These are phyloP conservation scores for Verticillium tricorpus DNA, from an alignment of 2,329 filamentous ascomycete genomes.

Conservation along the genomic window DNA sequence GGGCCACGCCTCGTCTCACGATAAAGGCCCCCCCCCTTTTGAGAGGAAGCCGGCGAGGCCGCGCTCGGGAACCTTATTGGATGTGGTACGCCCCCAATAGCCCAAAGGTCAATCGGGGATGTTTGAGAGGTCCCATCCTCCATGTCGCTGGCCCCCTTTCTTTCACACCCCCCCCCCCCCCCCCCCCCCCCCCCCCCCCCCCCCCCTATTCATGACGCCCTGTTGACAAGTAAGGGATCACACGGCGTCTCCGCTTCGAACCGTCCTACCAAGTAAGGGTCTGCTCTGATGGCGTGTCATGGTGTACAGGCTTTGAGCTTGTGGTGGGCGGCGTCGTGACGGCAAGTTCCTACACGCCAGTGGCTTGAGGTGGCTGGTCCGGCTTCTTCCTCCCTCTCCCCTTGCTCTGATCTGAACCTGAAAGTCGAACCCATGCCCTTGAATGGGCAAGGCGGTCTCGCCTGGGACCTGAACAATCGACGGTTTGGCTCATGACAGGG, in stretches of 20 bases:
- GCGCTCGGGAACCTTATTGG: neutral
- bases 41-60: neutral
- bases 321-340: neutral
- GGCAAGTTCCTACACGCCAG: neutral
- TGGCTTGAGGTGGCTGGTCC: neutral
- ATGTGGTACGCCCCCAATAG: neutral
- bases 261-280: neutral
- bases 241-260: neutral
- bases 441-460: neutral
- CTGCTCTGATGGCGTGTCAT: neutral
- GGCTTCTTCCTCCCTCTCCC: neutral
- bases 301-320: neutral
- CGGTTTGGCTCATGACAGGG: neutral
- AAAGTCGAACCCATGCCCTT: too few species aligned
- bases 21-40: neutral
- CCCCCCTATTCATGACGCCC: neutral
- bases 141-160: conserved; percentile 7
- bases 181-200: conserved; percentile 1
- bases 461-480: neutral
- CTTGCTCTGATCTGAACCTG: too few species aligned
- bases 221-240: neutral
- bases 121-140: conserved; percentile 33
- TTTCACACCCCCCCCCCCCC: conserved; percentile 1
- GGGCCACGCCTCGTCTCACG: neutral
- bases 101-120: neutral